Evolutionary conservation across 768 basidiomycete species (phyloP), one percentile per base, ranked within the genome.

Genomic region (Lactarius indigo): DNA sequence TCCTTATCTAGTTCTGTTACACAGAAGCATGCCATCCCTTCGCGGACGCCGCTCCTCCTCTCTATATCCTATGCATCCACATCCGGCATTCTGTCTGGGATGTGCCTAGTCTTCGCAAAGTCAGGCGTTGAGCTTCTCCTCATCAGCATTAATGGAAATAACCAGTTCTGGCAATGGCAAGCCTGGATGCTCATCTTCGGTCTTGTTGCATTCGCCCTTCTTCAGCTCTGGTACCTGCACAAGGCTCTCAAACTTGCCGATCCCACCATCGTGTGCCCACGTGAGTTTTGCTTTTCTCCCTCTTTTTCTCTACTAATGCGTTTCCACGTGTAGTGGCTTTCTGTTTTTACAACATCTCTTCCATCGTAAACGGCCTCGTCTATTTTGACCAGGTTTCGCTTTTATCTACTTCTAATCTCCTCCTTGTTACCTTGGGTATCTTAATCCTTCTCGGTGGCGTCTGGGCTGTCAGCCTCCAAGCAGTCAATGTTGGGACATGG

Each of bases 61-160:
- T 91, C 94, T 13, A 81, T 94, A 56, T 91, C 92, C 1, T 98
- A 92, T 75, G 90, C 94, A 18, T 92, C 92, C 15, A 85, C 88
- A 60, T 94, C 91, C 4, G 95, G 95, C 0, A 94, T 92, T 26
- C 80, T 96, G 31, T 92, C 90, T 4, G 95, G 95, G 28, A 91
- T 98, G 87, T 96, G 93, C 74, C 79, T 98, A 30, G 81, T 98
- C 18, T 92, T 96, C 69, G 95, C 95, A 18, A 98, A 98, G 79
- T 92, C 92, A 66, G 94, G 92, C 3, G 91, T 95, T 13, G 94
- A 96, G 76, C 80, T 98, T 10, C 80, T 96, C 9, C 78, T 98
- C 64, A 78, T 95, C 39, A 94, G 93, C 0, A 69, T 94, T 30
- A 77, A 82, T 5, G 91, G 90, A 9, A 75, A 87, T 41, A 92